Percentiles rank a stretch among this genome's conserved stretches.
These are phyloP conservation scores for Salvia sclarea DNA, from an alignment of 305 asterid genomes.

Conservation along the genomic window DNA sequence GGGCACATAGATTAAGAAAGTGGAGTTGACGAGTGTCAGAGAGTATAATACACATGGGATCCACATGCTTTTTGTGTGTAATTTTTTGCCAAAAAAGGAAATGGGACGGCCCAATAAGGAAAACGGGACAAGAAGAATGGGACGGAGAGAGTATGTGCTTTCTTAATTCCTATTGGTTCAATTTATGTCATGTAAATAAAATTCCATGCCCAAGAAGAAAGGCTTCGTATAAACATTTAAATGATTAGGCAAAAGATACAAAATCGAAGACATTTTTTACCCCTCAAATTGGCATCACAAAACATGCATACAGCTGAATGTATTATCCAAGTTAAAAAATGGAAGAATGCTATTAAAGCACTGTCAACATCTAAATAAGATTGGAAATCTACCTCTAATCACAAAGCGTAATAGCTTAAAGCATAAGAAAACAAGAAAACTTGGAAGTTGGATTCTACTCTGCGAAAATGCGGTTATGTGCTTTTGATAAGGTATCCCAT, in stretches of 20 bases:
- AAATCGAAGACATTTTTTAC: neutral
- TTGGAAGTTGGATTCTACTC: neutral
- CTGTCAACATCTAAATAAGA: slow-evolving; percentile 16
- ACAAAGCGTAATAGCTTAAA: slow-evolving; percentile 22
- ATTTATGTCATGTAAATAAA: neutral
- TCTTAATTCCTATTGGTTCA: neutral
- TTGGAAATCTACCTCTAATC: slow-evolving; percentile 27
- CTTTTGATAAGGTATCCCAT: slow-evolving; percentile 64
- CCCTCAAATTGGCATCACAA: neutral
- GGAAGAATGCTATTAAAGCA: slow-evolving; percentile 26
- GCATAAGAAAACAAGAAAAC: slow-evolving; percentile 11
- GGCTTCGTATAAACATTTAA: too few species aligned
- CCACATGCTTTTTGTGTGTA: too few species aligned
- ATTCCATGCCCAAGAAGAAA: neutral
- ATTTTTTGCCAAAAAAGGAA: too few species aligned
- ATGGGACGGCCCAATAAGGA: too few species aligned
- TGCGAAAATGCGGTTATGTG: slow-evolving; percentile 28
- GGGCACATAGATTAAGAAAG: too few species aligned
- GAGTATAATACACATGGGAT: too few species aligned
- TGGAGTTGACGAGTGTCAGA: too few species aligned
- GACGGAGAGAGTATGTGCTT: neutral
- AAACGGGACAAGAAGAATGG: too few species aligned
- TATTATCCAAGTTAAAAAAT: slow-evolving; percentile 11
- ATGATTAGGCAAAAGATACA: too few species aligned
- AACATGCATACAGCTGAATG: slow-evolving; percentile 12